A percentile compares a stretch with the other conserved stretches of the same genome.
phyloP scores from a whole-genome alignment of 106 monocot genomes.

The Triglochin maritima region DNA sequence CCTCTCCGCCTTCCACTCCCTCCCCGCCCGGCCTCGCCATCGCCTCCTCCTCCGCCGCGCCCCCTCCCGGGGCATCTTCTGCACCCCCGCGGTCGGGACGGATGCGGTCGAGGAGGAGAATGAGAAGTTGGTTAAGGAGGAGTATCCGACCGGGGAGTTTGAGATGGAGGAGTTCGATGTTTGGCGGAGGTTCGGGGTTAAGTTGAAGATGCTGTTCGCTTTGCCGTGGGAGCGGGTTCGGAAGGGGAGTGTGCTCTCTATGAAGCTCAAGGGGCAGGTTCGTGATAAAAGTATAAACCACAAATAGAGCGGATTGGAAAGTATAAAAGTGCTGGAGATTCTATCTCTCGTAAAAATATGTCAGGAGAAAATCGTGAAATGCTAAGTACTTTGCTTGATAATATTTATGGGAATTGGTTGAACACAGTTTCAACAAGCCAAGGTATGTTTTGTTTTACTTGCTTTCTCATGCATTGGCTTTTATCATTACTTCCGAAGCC shows the following conservation, averaged over 20 bases:
- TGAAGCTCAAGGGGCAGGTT: conserved; percentile 80
- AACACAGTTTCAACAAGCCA: conserved; percentile 58
- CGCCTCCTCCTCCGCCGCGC: background rate
- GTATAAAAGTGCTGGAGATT: conserved; percentile 92
- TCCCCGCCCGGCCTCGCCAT: background rate
- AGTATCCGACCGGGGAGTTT: conserved; percentile 61
- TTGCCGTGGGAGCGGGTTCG: conserved; percentile 85
- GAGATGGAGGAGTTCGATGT: conserved; percentile 52
- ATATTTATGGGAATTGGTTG: conserved; percentile 85
- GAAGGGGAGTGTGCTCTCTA: conserved; percentile 86
- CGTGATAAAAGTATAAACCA: conserved; percentile 43
- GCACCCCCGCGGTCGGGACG: conserved; percentile 16
- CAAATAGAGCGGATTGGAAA: conserved; percentile 75
- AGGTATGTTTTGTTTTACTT: conserved; percentile 37
- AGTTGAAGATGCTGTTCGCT: conserved; percentile 67
- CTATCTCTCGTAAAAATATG: conserved; percentile 57
- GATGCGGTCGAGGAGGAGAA: conserved; percentile 11
- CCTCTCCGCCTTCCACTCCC: background rate
- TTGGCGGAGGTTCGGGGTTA: conserved; percentile 58
- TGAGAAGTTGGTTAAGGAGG: conserved; percentile 1
- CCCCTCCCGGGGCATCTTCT: conserved; percentile 4
- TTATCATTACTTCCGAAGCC: too few relatives aligned
- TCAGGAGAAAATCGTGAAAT: conserved; percentile 82
- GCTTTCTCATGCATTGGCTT: conserved; percentile 1
- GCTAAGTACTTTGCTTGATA: conserved; percentile 82